Evolutionary conservation across 2,329 filamentous ascomycete species (phyloP), one percentile per base, ranked within the genome.

Genomic region (Colletotrichum eremochloae): DNA sequence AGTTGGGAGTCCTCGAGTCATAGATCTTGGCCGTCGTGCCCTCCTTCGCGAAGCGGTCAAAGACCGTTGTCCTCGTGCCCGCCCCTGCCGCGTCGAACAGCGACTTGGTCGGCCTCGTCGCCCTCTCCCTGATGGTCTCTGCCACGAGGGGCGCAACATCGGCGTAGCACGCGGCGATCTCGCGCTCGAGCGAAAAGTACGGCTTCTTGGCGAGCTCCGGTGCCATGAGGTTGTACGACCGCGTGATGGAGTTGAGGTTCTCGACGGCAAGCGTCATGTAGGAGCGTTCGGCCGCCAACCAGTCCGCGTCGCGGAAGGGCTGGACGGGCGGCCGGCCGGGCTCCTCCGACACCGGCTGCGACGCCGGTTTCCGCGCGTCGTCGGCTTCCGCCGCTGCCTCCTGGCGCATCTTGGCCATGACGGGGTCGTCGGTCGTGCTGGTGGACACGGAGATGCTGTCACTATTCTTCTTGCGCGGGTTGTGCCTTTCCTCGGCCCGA

Each of bases 161-260:
- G 0, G 94, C 93, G 78, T 91, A 98, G 80, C 95, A 98, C 3
- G 89, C 86, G 40, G 87, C 87, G 20, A 98, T 86, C 82, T 99
- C 96, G 61, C 96, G 90, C 56, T 95, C 90, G 9, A 98, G 89
- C 2, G 87, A 91, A 78, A 94, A 95, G 81, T 98, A 98, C 0
- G 96, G 94, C 81, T 97, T 97, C 82, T 96, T 97, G 2, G 96
- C 95, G 1, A 97, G 87, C 67, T 94, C 92, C 0, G 96, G 96
- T 0, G 96, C 96, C 91, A 97, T 96, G 3, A 98, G 89, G 77
- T 98, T 98, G 85, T 99, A 99, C 18, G 93, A 93, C 36, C 96
- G 90, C 9, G 94, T 92, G 61, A 97, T 86, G 40, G 84, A 82
- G 81, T 98, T 98, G 68, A 98, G 89, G 68, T 94, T 90, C 58